These are phyloP conservation scores for Debaryomyces prosopidis DNA, from an alignment of 805 yeast species.

Conservation along the genomic window DNA sequence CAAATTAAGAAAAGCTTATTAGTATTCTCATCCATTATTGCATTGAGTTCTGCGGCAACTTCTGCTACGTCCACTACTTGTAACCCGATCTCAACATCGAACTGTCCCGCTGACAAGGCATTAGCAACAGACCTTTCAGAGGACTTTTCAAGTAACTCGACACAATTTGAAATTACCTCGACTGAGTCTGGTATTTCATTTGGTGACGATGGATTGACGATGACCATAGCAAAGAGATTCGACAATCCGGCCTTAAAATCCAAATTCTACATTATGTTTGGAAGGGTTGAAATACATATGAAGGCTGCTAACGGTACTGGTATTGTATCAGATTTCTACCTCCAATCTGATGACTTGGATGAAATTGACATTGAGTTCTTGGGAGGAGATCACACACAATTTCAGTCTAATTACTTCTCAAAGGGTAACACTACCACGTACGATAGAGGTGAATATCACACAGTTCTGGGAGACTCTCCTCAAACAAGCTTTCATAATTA, in stretches of 20 bases:
- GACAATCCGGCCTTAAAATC: constrained; percentile 79
- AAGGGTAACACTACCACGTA: constrained; percentile 76
- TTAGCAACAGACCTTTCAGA: constrained; percentile 55
- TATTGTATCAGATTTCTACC: constrained; percentile 72
- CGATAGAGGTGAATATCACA: constrained; percentile 75
- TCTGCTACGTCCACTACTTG: constrained; percentile 15
- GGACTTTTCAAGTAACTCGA: constrained; percentile 50
- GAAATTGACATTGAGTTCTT: constrained; percentile 86
- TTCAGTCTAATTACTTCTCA: constrained; percentile 76
- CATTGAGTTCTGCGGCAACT: background rate
- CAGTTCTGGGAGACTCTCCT: constrained; percentile 49
- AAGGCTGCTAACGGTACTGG: constrained; percentile 78
- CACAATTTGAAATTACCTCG: constrained; percentile 41
- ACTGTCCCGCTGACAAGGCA: constrained; percentile 50
- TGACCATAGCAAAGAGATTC: constrained; percentile 57
- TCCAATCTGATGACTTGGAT: constrained; percentile 80
- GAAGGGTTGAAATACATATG: constrained; percentile 67
- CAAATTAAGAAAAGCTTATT: background rate
- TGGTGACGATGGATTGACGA: constrained; percentile 54
- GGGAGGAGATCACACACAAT: constrained; percentile 73
- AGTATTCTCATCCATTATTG: background rate
- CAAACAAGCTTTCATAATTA: constrained; percentile 66
- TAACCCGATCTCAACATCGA: constrained; percentile 23
- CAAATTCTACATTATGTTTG: constrained; percentile 82
- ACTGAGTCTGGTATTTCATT: constrained; percentile 38